Percentiles rank a stretch among this genome's conserved stretches.
These are phyloP conservation scores for Fusarium sp. DNA, from an alignment of 2,329 filamentous ascomycete species.

Conservation along the genomic window DNA sequence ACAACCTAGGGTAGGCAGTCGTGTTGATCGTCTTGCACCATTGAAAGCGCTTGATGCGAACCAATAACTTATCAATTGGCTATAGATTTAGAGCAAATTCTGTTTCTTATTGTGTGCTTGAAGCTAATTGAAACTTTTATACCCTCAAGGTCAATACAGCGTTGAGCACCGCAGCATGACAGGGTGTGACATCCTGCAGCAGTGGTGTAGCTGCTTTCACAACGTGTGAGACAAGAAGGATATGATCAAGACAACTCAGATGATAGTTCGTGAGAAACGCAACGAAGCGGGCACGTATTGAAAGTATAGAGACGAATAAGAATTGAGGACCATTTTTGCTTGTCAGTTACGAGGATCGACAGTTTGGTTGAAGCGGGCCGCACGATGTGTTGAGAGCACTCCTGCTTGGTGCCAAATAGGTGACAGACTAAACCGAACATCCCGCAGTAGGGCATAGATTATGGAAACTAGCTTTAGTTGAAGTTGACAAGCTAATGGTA, in stretches of 20 bases:
- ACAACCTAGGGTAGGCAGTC: not conserved
- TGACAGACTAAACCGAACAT: not conserved
- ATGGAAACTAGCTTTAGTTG: too few relatives aligned
- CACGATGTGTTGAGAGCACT: conserved; percentile 1
- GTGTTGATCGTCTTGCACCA: not conserved
- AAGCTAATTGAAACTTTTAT: not conserved
- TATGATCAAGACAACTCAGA: not conserved
- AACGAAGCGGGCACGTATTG: too few relatives aligned
- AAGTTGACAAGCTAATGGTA: too few relatives aligned
- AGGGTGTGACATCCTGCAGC: not conserved
- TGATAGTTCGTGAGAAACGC: not conserved
- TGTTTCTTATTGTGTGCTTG: not conserved
- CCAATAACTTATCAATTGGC: not conserved
- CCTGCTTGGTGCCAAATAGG: not conserved
- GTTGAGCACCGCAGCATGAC: not conserved
- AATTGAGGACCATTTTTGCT: conserved; percentile 15
- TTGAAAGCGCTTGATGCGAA: not conserved
- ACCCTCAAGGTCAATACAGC: not conserved
- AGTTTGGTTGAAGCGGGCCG: conserved; percentile 13
- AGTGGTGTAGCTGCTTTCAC: not conserved
- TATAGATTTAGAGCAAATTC: not conserved
- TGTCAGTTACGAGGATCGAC: conserved; percentile 22
- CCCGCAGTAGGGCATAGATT: too few relatives aligned
- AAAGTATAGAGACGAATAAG: not conserved
- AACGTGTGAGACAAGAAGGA: not conserved